Evolutionary conservation across 148 eudicot genomes (phyloP).

Genomic region (Salicornia ramosissima): DNA sequence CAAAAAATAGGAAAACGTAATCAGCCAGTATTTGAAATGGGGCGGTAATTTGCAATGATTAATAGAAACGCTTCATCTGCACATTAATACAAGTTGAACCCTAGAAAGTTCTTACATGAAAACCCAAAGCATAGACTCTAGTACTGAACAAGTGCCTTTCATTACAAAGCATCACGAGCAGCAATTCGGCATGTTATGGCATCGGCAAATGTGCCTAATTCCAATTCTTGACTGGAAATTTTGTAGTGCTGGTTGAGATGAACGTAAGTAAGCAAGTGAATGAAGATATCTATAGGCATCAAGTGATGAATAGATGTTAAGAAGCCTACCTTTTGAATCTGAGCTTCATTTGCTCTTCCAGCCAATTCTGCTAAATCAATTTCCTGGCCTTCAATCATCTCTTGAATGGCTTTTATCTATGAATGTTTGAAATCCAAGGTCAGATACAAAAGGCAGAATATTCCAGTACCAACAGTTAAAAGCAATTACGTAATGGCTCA

Average conservation of each 20-base stretch:
- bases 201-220: constrained; percentile 66
- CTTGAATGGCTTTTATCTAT: constrained; percentile 15
- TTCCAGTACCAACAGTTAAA: not conserved
- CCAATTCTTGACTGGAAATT: constrained; percentile 57
- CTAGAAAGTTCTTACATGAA: not conserved
- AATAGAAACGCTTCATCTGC: not conserved
- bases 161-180: constrained; percentile 76
- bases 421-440: not conserved
- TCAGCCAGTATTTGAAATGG: no score
- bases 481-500: constrained; percentile 22
- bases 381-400: constrained; percentile 50
- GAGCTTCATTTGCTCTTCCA: constrained; percentile 63
- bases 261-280: not conserved
- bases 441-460: not conserved
- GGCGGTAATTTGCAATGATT: not conserved
- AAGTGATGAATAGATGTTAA: not conserved
- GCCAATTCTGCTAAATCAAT: constrained; percentile 65
- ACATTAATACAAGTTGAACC: not conserved
- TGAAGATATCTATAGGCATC: not conserved
- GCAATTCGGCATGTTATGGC: constrained; percentile 89
- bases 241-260: constrained; percentile 72
- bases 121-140: not conserved
- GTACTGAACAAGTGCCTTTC: constrained; percentile 5
- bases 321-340: constrained; percentile 63
- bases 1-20: no score